phyloP scores from a whole-genome alignment of 768 basidiomycete species.

The Pluteus cervinus region DNA sequence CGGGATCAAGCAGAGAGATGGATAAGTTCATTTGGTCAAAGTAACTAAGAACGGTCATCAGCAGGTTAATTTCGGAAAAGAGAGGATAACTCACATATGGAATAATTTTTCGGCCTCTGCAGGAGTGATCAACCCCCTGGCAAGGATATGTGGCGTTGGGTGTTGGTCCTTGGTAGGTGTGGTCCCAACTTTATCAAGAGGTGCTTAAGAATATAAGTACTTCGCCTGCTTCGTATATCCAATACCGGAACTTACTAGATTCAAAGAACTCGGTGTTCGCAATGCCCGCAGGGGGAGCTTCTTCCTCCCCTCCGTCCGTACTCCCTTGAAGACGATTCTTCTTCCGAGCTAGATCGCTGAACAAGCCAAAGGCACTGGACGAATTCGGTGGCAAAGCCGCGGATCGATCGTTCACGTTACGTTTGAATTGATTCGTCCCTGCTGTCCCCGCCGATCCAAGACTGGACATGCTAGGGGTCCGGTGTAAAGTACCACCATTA shows the following conservation, averaged over 20 bases:
- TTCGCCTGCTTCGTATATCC: background rate
- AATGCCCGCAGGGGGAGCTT: constrained; percentile 53
- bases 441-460: constrained; percentile 27
- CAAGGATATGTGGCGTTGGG: constrained; percentile 59
- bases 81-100: constrained; percentile 43
- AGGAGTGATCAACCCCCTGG: constrained; percentile 54
- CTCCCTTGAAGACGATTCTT: constrained; percentile 28
- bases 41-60: constrained; percentile 37
- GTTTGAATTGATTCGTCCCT: constrained; percentile 28
- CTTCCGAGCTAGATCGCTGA: constrained; percentile 45
- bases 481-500: constrained; percentile 12
- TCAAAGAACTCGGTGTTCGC: constrained; percentile 66
- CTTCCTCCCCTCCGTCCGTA: constrained; percentile 36
- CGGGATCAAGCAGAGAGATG: constrained; percentile 72
- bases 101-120: constrained; percentile 69
- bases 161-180: constrained; percentile 33
- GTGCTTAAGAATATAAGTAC: constrained; percentile 26
- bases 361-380: constrained; percentile 69
- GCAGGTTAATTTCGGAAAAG: background rate
- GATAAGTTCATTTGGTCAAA: constrained; percentile 78
- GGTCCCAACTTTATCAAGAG: constrained; percentile 33
- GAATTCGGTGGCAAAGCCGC: constrained; percentile 54
- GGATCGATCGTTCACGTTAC: constrained; percentile 33
- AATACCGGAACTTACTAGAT: constrained; percentile 36
- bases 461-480: constrained; percentile 31